Evolutionary conservation across 169 alveolate species (phyloP).

Genomic region (Ophryocystis elektroscirrha): DNA sequence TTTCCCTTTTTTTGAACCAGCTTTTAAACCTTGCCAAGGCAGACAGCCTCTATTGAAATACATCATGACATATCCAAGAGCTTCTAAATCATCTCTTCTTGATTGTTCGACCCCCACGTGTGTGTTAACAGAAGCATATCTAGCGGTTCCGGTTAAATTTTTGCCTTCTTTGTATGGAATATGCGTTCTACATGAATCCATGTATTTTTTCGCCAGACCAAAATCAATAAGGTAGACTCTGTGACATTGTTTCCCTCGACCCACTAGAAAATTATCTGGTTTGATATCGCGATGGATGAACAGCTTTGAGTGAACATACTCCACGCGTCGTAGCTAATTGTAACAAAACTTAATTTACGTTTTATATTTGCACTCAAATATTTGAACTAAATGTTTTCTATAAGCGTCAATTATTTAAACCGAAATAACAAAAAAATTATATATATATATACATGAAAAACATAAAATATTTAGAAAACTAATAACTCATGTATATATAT

Average conservation of each 20-base stretch:
- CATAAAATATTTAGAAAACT: too few relatives aligned
- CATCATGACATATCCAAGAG: conserved; percentile 86
- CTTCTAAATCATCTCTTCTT: conserved; percentile 94
- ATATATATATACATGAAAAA: too few relatives aligned
- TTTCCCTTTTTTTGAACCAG: conserved; percentile 78
- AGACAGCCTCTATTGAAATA: conserved; percentile 85
- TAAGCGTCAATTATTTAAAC: too few relatives aligned
- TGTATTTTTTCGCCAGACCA: conserved; percentile 81
- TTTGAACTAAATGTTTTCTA: too few relatives aligned
- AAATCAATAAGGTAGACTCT: conserved; percentile 72
- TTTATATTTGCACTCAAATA: too few relatives aligned
- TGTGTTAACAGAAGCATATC: conserved; percentile 89
- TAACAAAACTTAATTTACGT: too few relatives aligned
- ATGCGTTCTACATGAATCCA: conserved; percentile 83
- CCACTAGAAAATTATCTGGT: conserved; percentile 84
- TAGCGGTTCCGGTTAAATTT: conserved; percentile 87
- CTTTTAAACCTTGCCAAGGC: conserved; percentile 92
- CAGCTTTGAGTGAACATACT: conserved; percentile 73
- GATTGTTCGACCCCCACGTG: conserved; percentile 94
- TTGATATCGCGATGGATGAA: conserved; percentile 88
- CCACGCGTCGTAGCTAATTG: conserved; percentile 66
- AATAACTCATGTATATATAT: too few relatives aligned
- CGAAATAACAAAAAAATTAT: too few relatives aligned
- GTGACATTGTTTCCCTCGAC: conserved; percentile 47
- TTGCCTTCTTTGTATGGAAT: conserved; percentile 88